phyloP scores from a whole-genome alignment of 345 rosid genomes.

The Populus pruinosa region DNA sequence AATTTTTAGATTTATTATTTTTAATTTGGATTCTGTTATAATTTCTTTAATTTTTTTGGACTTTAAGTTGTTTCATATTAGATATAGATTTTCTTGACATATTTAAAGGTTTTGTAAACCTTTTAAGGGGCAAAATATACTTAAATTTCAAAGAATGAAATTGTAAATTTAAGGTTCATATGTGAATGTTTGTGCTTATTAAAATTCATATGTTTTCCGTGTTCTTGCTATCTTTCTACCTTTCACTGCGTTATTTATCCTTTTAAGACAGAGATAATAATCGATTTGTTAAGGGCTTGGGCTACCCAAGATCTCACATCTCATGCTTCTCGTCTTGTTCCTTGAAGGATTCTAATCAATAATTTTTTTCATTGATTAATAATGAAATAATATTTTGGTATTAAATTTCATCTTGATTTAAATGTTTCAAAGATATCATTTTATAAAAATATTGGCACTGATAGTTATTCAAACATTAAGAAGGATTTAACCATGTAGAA shows the following conservation, averaged over 20 bases:
- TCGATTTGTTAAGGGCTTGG: conserved; percentile 40
- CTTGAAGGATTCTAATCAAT: conserved; percentile 34
- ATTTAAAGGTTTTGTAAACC: too few relatives aligned
- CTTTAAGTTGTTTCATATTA: too few relatives aligned
- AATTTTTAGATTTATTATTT: too few relatives aligned
- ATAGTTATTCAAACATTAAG: conserved; percentile 77
- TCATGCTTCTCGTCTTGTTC: conserved; percentile 50
- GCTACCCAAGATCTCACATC: conserved; percentile 71
- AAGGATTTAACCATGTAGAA: conserved; percentile 68
- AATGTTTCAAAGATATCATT: conserved; percentile 63
- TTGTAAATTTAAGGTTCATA: too few relatives aligned
- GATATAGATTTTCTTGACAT: too few relatives aligned
- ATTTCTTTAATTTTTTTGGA: too few relatives aligned
- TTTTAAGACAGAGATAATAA: conserved; percentile 39
- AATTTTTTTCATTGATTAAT: conserved; percentile 71
- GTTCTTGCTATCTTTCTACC: too few relatives aligned
- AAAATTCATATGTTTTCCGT: too few relatives aligned
- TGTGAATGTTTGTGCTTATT: too few relatives aligned
- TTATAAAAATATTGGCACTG: conserved; percentile 72
- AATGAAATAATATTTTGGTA: conserved; percentile 63
- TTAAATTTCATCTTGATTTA: conserved; percentile 43
- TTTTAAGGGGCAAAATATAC: too few relatives aligned
- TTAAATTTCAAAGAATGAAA: too few relatives aligned
- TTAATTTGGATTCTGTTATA: too few relatives aligned
- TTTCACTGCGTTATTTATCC: not conserved